Conservation (phyloP, 1,284 basidiomycete genomes). For the Mycosarcoma maydis region DNA sequence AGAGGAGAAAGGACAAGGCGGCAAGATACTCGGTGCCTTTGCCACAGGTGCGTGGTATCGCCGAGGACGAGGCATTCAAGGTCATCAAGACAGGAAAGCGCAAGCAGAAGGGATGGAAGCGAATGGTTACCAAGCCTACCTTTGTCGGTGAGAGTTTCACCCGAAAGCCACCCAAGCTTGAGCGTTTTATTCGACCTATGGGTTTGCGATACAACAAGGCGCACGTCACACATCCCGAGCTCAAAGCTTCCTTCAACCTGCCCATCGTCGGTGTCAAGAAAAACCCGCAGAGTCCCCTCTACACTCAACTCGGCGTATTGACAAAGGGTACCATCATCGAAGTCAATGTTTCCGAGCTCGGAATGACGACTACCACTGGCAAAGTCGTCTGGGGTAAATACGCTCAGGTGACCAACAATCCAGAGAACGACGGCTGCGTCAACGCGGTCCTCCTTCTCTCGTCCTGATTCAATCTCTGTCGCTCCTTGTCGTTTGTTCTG, state of each 20-base stretch:
- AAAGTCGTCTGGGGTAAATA: slow-evolving; percentile 86
- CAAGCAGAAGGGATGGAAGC: slow-evolving; percentile 97
- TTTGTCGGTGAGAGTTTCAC: slow-evolving; percentile 99
- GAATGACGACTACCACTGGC: slow-evolving; percentile 98
- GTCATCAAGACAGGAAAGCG: slow-evolving; percentile 98
- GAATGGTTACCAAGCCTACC: slow-evolving; percentile 99
- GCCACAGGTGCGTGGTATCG: slow-evolving; percentile 96
- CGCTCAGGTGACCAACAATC: slow-evolving; percentile 80
- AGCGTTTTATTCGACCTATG: slow-evolving; percentile 97
- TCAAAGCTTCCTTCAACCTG: slow-evolving; percentile 98
- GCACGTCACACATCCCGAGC: slow-evolving; percentile 97
- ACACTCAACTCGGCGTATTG: slow-evolving; percentile 86
- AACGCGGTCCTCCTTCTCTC: slow-evolving; percentile 62
- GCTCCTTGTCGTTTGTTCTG: not conserved
- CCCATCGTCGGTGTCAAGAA: slow-evolving; percentile 99
- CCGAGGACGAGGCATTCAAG: slow-evolving; percentile 99
- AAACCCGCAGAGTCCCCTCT: slow-evolving; percentile 98
- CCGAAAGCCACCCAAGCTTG: slow-evolving; percentile 98
- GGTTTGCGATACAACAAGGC: slow-evolving; percentile 97
- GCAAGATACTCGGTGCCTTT: slow-evolving; percentile 96
- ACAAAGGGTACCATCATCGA: slow-evolving; percentile 99
- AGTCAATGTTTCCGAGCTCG: slow-evolving; percentile 79
- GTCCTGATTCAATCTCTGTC: slow-evolving; percentile 25
- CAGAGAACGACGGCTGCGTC: slow-evolving; percentile 64
- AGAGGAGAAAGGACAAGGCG: slow-evolving; percentile 98